Percentiles rank a stretch among this genome's conserved stretches.
Conservation (phyloP, 1,284 basidiomycete genomes). For the Fomitopsis pinicola region DNA sequence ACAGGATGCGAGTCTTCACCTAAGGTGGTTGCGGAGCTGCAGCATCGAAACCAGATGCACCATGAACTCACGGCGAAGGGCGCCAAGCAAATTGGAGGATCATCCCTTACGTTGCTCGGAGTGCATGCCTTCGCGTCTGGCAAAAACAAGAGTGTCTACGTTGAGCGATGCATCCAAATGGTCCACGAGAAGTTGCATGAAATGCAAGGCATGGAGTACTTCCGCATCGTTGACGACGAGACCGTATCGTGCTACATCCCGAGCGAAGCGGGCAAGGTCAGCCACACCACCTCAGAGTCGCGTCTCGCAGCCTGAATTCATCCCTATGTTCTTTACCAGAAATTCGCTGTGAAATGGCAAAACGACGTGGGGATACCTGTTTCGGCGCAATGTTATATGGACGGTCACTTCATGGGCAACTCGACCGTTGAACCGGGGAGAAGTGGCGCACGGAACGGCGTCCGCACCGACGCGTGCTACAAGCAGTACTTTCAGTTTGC, state of each 20-base stretch:
- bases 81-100: no score
- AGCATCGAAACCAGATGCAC: no score
- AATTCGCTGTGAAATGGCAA: constrained; percentile 5
- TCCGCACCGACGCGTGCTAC: background rate
- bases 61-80: no score
- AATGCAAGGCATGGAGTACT: no score
- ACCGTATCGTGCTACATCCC: constrained; percentile 17
- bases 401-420: constrained; percentile 7
- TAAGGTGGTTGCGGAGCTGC: no score
- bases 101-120: no score
- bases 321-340: background rate
- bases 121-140: background rate
- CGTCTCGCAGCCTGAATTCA: background rate
- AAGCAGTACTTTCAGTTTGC: constrained; percentile 7
- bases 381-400: constrained; percentile 9
- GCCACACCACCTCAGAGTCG: background rate
- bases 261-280: constrained; percentile 17
- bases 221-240: constrained; percentile 14
- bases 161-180: no score
- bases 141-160: no score
- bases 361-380: background rate
- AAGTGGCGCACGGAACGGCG: background rate
- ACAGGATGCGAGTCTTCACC: no score
- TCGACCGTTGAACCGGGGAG: background rate
- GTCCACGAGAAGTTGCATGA: no score